Base-by-base conservation (phyloP, 768 basidiomycete species). In the Zangia roseola region DNA sequence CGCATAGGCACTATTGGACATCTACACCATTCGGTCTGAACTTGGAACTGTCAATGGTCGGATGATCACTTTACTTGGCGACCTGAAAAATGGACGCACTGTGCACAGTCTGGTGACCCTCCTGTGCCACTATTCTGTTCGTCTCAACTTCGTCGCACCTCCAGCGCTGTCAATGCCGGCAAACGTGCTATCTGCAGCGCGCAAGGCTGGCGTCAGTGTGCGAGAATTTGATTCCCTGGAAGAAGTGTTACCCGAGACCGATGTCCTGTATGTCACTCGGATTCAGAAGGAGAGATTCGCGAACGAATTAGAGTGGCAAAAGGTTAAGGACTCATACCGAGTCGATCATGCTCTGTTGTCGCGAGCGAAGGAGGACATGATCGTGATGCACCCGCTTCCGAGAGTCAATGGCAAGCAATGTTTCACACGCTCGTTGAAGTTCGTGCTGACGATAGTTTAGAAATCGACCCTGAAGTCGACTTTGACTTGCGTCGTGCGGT, bases 371-470 rank as follows among this genome's bases (percentile, higher is more conserved):
- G 88, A 91, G 55, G 90, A 94, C 45, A 92, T 97, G 84, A 97
- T 98, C 50, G 93, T 98, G 56, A 95, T 99, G 94, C 97, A 99
- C 69, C 97, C 97, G n/a, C 75, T 99, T 19, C 97, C 97, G 13
- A 73, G 97, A 61, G 84, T 95, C 43, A 92, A 91, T 51, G 91
- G 91, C 85, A 55, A 55, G 81, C 64, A 5, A 1, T 12, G 50
- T 28, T 12, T 31, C 16, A n/a, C 40, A 13, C n/a, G 19, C 7
- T 28, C 47, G 21, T 21, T 47, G n/a, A 40, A 14, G 21, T n/a
- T 10, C 25, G 34, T 50, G 48, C 60, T 47, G 64, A 50, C 10
- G 49, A 31, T 16, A 14, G 21, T n/a, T 4, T 57, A 93, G 97
- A 99, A 87, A 97, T 99, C 59, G 95, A 97, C 65, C 91, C 93